Percentiles rank a stretch among this genome's conserved stretches.
phyloP scores from a whole-genome alignment of 345 rosid genomes.

The Syzygium grande region DNA sequence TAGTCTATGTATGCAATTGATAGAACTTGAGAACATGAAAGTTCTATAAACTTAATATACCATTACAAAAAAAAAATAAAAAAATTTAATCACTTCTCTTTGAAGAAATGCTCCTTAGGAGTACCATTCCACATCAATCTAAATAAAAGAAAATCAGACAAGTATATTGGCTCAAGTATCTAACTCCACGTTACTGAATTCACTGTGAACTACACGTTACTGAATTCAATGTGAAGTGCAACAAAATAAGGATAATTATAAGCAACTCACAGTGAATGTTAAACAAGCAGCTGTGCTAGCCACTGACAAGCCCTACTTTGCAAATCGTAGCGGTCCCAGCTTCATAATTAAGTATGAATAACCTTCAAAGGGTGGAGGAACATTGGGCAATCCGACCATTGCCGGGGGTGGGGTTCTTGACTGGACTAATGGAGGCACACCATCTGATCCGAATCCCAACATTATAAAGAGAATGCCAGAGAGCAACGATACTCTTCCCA shows the following conservation, averaged over 20 bases:
- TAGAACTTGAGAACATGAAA: neutral
- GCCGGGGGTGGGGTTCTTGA: slow-evolving; percentile 75
- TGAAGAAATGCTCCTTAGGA: neutral
- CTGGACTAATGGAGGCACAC: slow-evolving; percentile 76
- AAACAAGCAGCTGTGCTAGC: slow-evolving; percentile 95
- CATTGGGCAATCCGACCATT: slow-evolving; percentile 52
- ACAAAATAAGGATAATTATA: neutral
- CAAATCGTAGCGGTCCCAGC: slow-evolving; percentile 79
- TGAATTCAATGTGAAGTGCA: neutral
- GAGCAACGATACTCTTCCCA: slow-evolving; percentile 86
- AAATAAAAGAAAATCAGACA: neutral
- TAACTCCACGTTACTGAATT: neutral
- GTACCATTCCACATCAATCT: neutral
- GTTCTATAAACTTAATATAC: neutral
- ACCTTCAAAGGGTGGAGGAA: slow-evolving; percentile 66
- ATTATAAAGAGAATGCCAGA: slow-evolving; percentile 73
- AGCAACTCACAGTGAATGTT: slow-evolving; percentile 65
- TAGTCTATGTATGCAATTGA: neutral
- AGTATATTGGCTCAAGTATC: neutral
- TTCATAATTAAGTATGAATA: slow-evolving; percentile 75
- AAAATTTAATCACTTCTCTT: neutral
- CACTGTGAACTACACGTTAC: neutral
- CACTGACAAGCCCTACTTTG: slow-evolving; percentile 88
- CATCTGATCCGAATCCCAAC: slow-evolving; percentile 84
- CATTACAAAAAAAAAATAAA: neutral